Conservation (phyloP, 2,329 filamentous ascomycete species). For the Beauveria pseudobassiana region DNA sequence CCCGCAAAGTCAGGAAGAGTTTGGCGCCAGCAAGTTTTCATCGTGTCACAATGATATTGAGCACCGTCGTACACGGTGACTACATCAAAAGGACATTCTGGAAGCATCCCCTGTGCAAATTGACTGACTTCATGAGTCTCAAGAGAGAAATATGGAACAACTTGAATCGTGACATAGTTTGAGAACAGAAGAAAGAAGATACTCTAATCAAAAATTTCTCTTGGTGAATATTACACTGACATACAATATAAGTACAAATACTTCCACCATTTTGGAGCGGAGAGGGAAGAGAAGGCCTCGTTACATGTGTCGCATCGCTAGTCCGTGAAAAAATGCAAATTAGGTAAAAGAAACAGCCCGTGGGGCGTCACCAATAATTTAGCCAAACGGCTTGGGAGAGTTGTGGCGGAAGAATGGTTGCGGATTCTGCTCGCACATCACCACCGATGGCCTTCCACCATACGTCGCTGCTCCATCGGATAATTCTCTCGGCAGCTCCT, state of each 20-base stretch:
- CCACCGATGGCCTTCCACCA: conserved; percentile 88
- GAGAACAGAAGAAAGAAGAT: neutral
- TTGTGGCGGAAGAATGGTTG: conserved; percentile 25
- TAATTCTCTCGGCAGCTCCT: conserved; percentile 69
- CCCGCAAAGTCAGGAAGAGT: too few relatives aligned
- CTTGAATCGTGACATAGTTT: too few relatives aligned
- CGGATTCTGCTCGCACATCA: conserved; percentile 41
- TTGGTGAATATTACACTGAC: neutral
- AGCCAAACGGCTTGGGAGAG: conserved; percentile 13
- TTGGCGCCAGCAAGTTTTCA: too few relatives aligned
- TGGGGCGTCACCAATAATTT: neutral
- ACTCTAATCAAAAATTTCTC: neutral
- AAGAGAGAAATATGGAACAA: too few relatives aligned
- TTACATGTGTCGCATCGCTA: conserved; percentile 11
- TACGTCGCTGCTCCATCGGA: conserved; percentile 86
- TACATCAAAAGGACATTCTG: too few relatives aligned
- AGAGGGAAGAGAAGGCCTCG: conserved; percentile 1
- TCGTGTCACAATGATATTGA: too few relatives aligned
- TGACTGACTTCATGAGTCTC: too few relatives aligned
- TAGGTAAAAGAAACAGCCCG: neutral
- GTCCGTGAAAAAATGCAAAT: conserved; percentile 2
- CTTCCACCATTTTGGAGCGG: conserved; percentile 7
- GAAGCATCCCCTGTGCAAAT: too few relatives aligned
- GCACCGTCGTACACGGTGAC: too few relatives aligned
- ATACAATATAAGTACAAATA: conserved; percentile 11